Evolutionary conservation across 1,284 basidiomycete genomes (phyloP).

Genomic region (Inonotus obliquus): DNA sequence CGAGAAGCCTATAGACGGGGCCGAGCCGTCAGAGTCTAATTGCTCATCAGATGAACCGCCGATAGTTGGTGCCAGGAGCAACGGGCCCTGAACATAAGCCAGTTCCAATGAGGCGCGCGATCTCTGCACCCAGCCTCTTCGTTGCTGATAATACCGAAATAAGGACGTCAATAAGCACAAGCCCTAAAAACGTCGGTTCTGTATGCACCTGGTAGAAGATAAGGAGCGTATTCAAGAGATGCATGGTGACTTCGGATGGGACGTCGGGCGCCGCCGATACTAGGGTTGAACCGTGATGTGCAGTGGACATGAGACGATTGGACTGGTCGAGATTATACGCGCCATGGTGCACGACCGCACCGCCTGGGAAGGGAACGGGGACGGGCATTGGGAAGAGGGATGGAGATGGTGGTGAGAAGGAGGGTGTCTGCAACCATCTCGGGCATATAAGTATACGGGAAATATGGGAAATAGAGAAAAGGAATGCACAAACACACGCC

Average conservation of each 20-base stretch:
- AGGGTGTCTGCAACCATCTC: not conserved
- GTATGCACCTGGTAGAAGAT: constrained; percentile 47
- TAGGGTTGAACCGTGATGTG: constrained; percentile 6
- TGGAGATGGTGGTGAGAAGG: not conserved
- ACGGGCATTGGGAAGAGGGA: not conserved
- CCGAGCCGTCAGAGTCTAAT: constrained; percentile 24
- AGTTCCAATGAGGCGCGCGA: constrained; percentile 44
- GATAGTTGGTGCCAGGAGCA: constrained; percentile 15
- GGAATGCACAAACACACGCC: not conserved
- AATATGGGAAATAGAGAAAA: not conserved
- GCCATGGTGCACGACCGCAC: not conserved
- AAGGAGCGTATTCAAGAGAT: constrained; percentile 57
- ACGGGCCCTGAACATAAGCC: constrained; percentile 27
- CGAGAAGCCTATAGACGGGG: constrained; percentile 23
- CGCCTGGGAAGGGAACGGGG: not conserved
- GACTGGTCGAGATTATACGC: not conserved
- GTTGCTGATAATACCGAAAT: constrained; percentile 26
- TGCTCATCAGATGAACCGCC: constrained; percentile 28
- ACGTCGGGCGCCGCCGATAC: constrained; percentile 29
- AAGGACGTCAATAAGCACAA: not conserved
- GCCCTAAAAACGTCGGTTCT: not conserved
- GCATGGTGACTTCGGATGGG: constrained; percentile 32
- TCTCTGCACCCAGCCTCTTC: constrained; percentile 63
- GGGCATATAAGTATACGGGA: not conserved
- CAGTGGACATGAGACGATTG: not conserved